phyloP scores from a whole-genome alignment of 2,329 filamentous ascomycete genomes.

The Capronia epimyces region DNA sequence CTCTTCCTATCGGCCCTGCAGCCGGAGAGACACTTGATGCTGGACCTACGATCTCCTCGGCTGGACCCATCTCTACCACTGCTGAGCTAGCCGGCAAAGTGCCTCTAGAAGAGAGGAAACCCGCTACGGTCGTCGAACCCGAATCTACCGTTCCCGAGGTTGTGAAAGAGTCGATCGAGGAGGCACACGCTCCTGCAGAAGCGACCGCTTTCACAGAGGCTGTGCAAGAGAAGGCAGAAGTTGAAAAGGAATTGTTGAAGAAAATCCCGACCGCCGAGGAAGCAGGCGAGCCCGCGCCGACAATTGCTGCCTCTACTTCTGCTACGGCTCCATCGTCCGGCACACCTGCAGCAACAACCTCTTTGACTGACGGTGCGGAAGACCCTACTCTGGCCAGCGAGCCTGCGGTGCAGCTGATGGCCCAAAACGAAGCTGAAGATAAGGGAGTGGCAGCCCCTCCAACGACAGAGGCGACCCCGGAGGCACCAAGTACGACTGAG shows the following conservation, averaged over 20 bases:
- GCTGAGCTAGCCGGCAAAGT: constrained; percentile 42
- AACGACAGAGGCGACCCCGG: neutral
- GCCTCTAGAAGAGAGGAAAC: constrained; percentile 45
- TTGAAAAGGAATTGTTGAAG: constrained; percentile 68
- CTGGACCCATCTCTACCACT: constrained; percentile 45
- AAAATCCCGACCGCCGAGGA: constrained; percentile 36
- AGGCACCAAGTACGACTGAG: neutral
- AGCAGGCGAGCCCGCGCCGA: constrained; percentile 39
- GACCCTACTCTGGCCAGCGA: constrained; percentile 26
- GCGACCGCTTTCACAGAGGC: constrained; percentile 63
- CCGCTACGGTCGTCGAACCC: constrained; percentile 45
- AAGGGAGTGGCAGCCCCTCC: constrained; percentile 3
- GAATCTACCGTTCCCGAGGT: constrained; percentile 57
- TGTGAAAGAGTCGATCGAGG: constrained; percentile 43
- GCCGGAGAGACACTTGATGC: constrained; percentile 45
- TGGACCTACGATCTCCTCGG: constrained; percentile 49
- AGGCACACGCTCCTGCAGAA: constrained; percentile 60
- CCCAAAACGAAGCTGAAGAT: constrained; percentile 24
- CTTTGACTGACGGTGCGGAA: constrained; percentile 24
- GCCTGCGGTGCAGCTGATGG: constrained; percentile 26
- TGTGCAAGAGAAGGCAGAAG: constrained; percentile 67
- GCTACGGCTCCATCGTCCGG: constrained; percentile 34
- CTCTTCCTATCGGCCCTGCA: constrained; percentile 59
- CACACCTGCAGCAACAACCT: constrained; percentile 16
- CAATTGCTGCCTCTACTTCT: constrained; percentile 37